Evolutionary conservation across 2,329 filamentous ascomycete genomes (phyloP).

Genomic region (Cladophialophora immunda): DNA sequence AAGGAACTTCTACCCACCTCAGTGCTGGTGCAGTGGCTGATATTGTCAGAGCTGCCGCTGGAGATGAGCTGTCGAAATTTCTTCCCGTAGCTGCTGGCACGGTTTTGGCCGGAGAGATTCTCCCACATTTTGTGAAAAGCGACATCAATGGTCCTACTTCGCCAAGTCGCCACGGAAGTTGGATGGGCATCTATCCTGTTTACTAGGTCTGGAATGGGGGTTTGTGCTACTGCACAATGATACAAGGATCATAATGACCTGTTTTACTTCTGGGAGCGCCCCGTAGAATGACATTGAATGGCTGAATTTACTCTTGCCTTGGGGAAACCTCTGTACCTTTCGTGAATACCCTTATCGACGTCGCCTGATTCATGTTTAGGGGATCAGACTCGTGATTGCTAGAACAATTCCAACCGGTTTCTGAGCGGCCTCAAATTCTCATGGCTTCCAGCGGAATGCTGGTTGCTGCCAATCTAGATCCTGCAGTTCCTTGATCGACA

Average conservation of each 20-base stretch:
- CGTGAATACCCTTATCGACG: not conserved
- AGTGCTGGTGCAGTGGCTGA: constrained; percentile 15
- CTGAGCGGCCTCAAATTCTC: not conserved
- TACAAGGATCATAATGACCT: not conserved
- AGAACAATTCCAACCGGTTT: not conserved
- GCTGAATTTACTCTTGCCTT: not conserved
- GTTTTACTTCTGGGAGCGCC: not conserved
- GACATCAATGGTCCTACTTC: constrained; percentile 30
- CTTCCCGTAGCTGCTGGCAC: constrained; percentile 21
- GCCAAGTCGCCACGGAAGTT: constrained; percentile 28
- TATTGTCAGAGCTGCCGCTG: constrained; percentile 21
- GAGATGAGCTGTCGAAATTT: constrained; percentile 22
- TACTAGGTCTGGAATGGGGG: constrained; percentile 12
- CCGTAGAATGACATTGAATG: not conserved
- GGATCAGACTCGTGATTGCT: not conserved
- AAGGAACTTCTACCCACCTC: constrained; percentile 27
- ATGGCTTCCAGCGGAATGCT: constrained; percentile 67
- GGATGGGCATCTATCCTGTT: constrained; percentile 29
- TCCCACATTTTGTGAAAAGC: constrained; percentile 30
- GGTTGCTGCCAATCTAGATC: constrained; percentile 74
- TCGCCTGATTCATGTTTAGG: not conserved
- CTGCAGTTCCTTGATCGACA: constrained; percentile 63
- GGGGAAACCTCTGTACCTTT: not conserved
- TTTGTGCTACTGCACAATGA: not conserved
- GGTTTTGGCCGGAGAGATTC: constrained; percentile 26